Evolutionary conservation across 176 grass and related monocot species (phyloP).

Genomic region (Triticum dicoccoides): DNA sequence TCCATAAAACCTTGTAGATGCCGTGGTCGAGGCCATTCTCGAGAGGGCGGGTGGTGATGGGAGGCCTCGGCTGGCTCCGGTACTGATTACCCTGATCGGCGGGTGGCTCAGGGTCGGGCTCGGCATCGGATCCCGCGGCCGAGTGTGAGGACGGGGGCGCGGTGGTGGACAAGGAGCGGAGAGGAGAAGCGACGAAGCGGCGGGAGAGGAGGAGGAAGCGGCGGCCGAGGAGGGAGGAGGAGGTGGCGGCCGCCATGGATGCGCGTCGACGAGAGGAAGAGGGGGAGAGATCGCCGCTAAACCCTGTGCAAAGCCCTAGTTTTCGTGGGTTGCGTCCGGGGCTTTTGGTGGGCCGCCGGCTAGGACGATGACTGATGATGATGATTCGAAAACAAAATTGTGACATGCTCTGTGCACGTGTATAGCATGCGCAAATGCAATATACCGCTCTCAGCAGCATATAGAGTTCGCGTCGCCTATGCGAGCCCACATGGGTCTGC

Average conservation of each 20-base stretch:
- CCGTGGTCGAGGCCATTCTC: slow-evolving; percentile 87
- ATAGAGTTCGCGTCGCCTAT: no score
- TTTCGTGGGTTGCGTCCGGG: neutral
- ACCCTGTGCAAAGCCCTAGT: slow-evolving; percentile 53
- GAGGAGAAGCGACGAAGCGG: slow-evolving; percentile 13
- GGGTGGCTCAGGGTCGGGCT: slow-evolving; percentile 9
- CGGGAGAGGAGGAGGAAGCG: slow-evolving; percentile 34
- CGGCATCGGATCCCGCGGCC: slow-evolving; percentile 21
- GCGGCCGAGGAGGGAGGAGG: slow-evolving; percentile 42
- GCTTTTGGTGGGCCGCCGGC: neutral
- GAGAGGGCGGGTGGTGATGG: slow-evolving; percentile 54
- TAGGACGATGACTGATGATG: no score
- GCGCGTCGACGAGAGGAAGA: neutral
- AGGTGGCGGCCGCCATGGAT: slow-evolving; percentile 40
- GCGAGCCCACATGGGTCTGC: no score
- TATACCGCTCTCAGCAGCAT: no score
- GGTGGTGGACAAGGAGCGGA: slow-evolving; percentile 33
- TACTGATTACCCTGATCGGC: slow-evolving; percentile 3
- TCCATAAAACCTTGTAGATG: slow-evolving; percentile 60
- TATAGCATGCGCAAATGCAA: no score
- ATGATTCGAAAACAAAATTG: no score
- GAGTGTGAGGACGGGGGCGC: slow-evolving; percentile 14
- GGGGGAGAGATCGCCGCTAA: neutral
- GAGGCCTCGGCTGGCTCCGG: neutral
- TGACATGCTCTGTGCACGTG: no score